A percentile compares a stretch with the other conserved stretches of the same genome.
These are phyloP conservation scores for Sarocladium brachiariae DNA, from an alignment of 2,329 filamentous ascomycete genomes.

Conservation along the genomic window DNA sequence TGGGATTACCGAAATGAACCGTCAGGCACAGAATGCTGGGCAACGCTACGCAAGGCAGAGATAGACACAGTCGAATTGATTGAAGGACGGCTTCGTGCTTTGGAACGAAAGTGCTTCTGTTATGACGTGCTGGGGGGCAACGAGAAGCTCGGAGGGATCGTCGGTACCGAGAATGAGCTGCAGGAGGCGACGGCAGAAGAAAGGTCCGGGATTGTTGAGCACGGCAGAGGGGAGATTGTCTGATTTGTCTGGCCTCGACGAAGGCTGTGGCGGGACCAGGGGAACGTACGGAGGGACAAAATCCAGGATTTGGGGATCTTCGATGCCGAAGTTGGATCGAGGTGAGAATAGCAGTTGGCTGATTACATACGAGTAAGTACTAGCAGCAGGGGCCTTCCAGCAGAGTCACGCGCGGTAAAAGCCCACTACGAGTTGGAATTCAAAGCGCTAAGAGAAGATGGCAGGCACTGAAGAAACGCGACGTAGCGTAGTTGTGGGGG, in stretches of 20 bases:
- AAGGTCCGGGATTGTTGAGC: background rate
- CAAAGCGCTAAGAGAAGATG: background rate
- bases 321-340: background rate
- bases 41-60: conserved; percentile 7
- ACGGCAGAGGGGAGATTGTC: conserved; percentile 6
- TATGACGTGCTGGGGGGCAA: background rate
- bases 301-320: conserved; percentile 5
- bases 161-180: conserved; percentile 3
- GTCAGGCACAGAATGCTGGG: background rate
- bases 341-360: background rate
- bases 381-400: no score
- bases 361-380: no score
- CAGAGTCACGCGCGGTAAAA: no score
- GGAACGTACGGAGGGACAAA: background rate
- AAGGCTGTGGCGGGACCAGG: background rate
- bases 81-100: background rate
- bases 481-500: background rate
- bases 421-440: background rate
- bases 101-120: background rate
- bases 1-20: background rate
- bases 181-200: background rate
- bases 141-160: background rate
- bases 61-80: conserved; percentile 7
- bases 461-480: conserved; percentile 2
- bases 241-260: background rate